phyloP scores from a whole-genome alignment of 2,329 filamentous ascomycete genomes.

The Fusarium longipes region DNA sequence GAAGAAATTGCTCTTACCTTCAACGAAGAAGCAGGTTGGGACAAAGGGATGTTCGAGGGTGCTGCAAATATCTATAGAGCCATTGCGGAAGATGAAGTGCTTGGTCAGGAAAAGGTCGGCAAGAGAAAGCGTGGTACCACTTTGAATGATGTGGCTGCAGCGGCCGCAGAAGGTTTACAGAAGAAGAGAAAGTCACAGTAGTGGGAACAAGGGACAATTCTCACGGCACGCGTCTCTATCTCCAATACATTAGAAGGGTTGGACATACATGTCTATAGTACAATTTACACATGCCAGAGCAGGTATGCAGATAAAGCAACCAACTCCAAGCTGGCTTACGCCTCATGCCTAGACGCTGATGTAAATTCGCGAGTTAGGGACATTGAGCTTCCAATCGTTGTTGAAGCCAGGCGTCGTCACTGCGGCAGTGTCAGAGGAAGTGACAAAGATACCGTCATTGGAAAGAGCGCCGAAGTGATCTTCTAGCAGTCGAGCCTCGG shows the following conservation, averaged over 20 bases:
- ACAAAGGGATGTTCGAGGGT: slow-evolving; percentile 64
- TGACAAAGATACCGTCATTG: slow-evolving; percentile 68
- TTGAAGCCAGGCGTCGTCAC: slow-evolving; percentile 46
- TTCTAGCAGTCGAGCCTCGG: slow-evolving; percentile 44
- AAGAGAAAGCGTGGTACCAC: slow-evolving; percentile 66
- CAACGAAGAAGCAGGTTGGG: slow-evolving; percentile 71
- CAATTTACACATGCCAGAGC: not conserved
- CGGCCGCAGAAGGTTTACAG: slow-evolving; percentile 60
- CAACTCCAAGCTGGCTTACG: slow-evolving; percentile 1
- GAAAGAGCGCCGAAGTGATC: slow-evolving; percentile 72
- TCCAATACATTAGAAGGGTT: slow-evolving; percentile 12
- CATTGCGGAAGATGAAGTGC: slow-evolving; percentile 70
- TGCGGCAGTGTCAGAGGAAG: slow-evolving; percentile 37
- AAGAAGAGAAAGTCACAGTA: slow-evolving; percentile 54
- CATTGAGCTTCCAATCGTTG: slow-evolving; percentile 51
- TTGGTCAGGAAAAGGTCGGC: slow-evolving; percentile 69
- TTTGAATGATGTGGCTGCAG: slow-evolving; percentile 66
- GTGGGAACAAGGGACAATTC: not conserved
- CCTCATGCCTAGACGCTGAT: slow-evolving; percentile 7
- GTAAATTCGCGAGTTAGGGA: slow-evolving; percentile 51
- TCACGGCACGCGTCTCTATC: not conserved
- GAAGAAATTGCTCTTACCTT: slow-evolving; percentile 77
- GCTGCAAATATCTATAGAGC: slow-evolving; percentile 70
- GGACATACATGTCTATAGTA: slow-evolving; percentile 22
- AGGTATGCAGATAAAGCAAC: not conserved